Base-by-base conservation (phyloP, 306 rosid species). In the Quercus ilex region DNA sequence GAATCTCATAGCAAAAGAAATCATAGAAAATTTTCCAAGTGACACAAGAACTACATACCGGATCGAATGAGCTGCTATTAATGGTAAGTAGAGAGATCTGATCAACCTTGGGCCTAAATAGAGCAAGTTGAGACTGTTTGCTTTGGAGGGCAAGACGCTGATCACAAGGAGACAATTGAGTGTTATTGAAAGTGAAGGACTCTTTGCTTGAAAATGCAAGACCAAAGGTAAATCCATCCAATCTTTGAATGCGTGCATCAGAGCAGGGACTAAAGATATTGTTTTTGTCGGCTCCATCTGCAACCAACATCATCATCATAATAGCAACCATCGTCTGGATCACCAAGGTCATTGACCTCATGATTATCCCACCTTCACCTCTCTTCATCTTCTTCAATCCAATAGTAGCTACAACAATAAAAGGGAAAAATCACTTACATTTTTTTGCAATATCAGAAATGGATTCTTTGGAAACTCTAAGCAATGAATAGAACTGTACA, bases 121-220 rank as follows among this genome's bases (percentile, higher is more conserved):
- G 52, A 15, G 92, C 88, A 57, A 89, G 79, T 18, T 83, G 87
- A 25, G 97, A 94, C 15, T 55, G 83, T 71, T 83, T 75, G 26
- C 7, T 46, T 1, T 89, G 1, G 15, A 92, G 89, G 12, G 79
- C 49, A 0, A 91, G 91, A 35, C 93, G 97, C 8, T 3, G n/a
- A 80, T 95, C 99, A 62, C 99, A 95, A 2, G 98, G 98, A 1
- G 99, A 92, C 80, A 92, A 90, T 74, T 92, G 99, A 1, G 92
- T 86, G 72, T 84, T 73, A 83, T 77, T 86, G 51, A 70, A 82
- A 17, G 35, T 69, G 86, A 90, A 92, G 3, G 57, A 30, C 8
- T 91, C 92, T 62, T 83, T 95, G 3, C 75, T 58, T 0, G 98
- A 87, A 78, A 95, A 85, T 10, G 89, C 98, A 77, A 92, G 81